These are phyloP conservation scores for Gnetum montanum DNA, from an alignment of 75 land plant species.

Conservation along the genomic window DNA sequence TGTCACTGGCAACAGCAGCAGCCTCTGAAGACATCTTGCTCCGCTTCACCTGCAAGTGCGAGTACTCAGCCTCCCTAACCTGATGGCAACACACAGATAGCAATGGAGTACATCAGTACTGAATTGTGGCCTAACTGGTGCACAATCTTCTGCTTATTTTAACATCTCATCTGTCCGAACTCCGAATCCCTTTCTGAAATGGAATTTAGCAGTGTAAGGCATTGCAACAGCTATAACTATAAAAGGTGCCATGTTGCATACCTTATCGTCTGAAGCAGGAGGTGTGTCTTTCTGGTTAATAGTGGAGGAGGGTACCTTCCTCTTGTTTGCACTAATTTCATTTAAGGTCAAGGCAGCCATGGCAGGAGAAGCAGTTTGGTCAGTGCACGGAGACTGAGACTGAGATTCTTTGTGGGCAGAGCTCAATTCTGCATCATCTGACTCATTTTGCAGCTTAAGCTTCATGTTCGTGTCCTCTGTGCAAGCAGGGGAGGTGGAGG, in stretches of 20 bases:
- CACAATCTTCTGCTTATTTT: too few relatives aligned
- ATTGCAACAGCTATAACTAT: too few relatives aligned
- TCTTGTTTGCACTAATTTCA: conserved; percentile 31
- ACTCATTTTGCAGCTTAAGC: conserved; percentile 8
- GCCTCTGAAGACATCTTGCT: conserved; percentile 32
- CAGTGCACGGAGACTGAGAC: conserved; percentile 47
- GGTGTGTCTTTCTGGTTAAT: conserved; percentile 19
- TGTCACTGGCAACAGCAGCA: conserved; percentile 13
- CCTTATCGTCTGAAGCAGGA: too few relatives aligned
- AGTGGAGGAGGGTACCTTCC: conserved; percentile 42
- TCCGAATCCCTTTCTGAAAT: too few relatives aligned
- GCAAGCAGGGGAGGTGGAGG: conserved; percentile 13
- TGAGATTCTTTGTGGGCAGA: conserved; percentile 40
- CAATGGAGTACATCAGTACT: too few relatives aligned
- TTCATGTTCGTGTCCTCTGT: conserved; percentile 8
- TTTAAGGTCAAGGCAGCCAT: conserved; percentile 14
- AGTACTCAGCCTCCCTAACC: conserved; percentile 26
- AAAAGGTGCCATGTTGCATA: too few relatives aligned
- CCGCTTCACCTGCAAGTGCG: conserved; percentile 26
- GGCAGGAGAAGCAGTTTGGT: conserved; percentile 22
- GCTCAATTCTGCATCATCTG: conserved; percentile 49
- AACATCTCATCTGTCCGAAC: too few relatives aligned
- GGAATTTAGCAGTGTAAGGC: too few relatives aligned
- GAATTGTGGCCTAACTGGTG: too few relatives aligned
- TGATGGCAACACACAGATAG: background rate